Conservation (phyloP, 1,284 basidiomycete species). For the Boletus semigastroideus region DNA sequence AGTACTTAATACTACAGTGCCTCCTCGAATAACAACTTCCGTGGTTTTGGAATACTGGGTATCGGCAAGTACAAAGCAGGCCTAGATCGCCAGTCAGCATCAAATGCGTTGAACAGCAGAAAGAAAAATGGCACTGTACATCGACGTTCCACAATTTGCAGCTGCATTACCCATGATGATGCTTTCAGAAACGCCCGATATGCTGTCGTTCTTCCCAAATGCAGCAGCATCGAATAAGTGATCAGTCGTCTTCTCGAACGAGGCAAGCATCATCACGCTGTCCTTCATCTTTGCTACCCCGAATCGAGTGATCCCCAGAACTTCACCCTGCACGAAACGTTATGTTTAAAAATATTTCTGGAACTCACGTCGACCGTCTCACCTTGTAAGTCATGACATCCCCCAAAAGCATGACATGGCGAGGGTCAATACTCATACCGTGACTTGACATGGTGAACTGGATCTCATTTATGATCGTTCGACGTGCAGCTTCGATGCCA, state of each 20-base stretch:
- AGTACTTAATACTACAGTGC: too few relatives aligned
- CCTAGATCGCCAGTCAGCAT: slow-evolving; percentile 34
- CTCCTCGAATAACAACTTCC: slow-evolving; percentile 56
- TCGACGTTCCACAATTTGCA: slow-evolving; percentile 91
- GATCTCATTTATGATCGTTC: slow-evolving; percentile 96
- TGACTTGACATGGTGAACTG: slow-evolving; percentile 97
- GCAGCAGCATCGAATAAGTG: slow-evolving; percentile 98
- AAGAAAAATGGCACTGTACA: slow-evolving; percentile 52
- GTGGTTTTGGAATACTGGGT: slow-evolving; percentile 52
- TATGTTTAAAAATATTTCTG: background rate
- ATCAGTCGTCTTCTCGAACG: slow-evolving; percentile 99
- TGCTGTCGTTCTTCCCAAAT: slow-evolving; percentile 93
- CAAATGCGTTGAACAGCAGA: background rate
- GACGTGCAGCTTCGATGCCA: slow-evolving; percentile 95
- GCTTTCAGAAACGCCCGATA: slow-evolving; percentile 97
- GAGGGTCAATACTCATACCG: slow-evolving; percentile 98
- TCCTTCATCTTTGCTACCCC: slow-evolving; percentile 99
- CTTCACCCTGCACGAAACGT: slow-evolving; percentile 71
- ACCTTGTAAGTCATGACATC: slow-evolving; percentile 99
- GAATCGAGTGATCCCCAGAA: slow-evolving; percentile 97
- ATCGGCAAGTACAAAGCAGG: slow-evolving; percentile 57
- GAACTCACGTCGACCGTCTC: slow-evolving; percentile 1
- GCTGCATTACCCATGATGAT: slow-evolving; percentile 99
- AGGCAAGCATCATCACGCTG: slow-evolving; percentile 98
- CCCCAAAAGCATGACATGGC: slow-evolving; percentile 97